A percentile compares a stretch with the other conserved stretches of the same genome.
phyloP scores from a whole-genome alignment of 495 filamentous ascomycete genomes.

The Bathelium albidoporum region DNA sequence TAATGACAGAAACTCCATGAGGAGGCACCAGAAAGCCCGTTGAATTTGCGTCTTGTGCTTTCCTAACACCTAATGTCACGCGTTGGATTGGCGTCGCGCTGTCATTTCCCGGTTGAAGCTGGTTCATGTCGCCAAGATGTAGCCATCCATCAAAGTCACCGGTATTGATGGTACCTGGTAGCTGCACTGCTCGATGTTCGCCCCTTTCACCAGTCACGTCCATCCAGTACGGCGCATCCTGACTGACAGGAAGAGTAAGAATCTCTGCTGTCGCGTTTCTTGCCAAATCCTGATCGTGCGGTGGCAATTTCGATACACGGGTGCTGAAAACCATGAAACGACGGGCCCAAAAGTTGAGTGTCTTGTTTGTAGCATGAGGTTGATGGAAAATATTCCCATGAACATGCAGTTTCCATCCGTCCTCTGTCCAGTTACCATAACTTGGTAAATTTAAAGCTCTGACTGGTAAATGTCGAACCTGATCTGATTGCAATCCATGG shows the following conservation, averaged over 20 bases:
- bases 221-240: background rate
- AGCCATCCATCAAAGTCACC: slow-evolving; percentile 1
- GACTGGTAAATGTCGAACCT: background rate
- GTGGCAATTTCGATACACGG: background rate
- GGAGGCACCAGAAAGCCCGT: background rate
- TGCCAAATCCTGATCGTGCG: background rate
- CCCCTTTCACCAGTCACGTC: background rate
- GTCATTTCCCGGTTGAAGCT: background rate
- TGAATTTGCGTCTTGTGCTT: background rate
- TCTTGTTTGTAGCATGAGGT: background rate
- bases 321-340: background rate
- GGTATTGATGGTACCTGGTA: background rate
- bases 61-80: background rate
- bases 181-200: background rate
- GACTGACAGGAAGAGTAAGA: background rate
- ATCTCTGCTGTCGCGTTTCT: background rate
- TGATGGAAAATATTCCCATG: background rate
- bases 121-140: background rate
- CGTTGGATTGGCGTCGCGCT: background rate
- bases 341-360: background rate
- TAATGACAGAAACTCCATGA: background rate
- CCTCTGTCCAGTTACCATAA: background rate
- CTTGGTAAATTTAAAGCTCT: background rate
- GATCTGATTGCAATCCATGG: background rate
- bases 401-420: background rate